Conservation (phyloP, 1,284 basidiomycete genomes). For the Entoloma clypeatum region DNA sequence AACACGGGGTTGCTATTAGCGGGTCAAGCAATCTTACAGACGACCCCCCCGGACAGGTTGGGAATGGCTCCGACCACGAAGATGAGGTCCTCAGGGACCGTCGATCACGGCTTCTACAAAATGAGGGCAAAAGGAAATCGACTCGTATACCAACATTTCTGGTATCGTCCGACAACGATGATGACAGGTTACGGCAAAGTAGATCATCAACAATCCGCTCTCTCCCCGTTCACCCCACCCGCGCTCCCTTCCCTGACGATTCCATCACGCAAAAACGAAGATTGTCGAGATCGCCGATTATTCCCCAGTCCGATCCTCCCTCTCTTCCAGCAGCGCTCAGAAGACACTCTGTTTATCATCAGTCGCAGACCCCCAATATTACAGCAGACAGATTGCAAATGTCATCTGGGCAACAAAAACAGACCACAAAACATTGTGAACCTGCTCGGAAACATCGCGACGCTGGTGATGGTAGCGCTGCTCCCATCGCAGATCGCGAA, state of each 20-base stretch:
- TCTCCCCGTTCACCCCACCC: not conserved
- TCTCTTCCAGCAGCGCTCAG: conserved; percentile 22
- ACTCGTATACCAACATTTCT: conserved; percentile 20
- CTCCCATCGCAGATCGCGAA: conserved; percentile 40
- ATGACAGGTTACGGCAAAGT: not conserved
- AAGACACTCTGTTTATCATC: conserved; percentile 28
- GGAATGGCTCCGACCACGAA: conserved; percentile 27
- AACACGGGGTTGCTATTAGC: conserved; percentile 37
- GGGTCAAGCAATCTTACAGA: conserved; percentile 28
- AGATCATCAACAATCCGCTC: not conserved
- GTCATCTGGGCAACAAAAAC: conserved; percentile 1
- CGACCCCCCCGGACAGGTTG: conserved; percentile 2
- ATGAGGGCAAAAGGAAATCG: conserved; percentile 16
- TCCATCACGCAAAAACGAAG: too few species aligned
- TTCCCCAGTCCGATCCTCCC: conserved; percentile 19
- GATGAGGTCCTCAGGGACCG: conserved; percentile 20
- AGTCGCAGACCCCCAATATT: conserved; percentile 7
- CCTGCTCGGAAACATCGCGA: conserved; percentile 10
- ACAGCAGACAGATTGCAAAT: not conserved
- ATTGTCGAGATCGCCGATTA: conserved; percentile 31
- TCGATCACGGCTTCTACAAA: not conserved
- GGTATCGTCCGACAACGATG: conserved; percentile 14
- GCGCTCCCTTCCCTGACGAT: not conserved
- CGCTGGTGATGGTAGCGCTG: conserved; percentile 31
- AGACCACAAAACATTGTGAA: conserved; percentile 2